phyloP scores from a whole-genome alignment of 371 early-diverging fungal genomes.

The Mucor lusitanicus region DNA sequence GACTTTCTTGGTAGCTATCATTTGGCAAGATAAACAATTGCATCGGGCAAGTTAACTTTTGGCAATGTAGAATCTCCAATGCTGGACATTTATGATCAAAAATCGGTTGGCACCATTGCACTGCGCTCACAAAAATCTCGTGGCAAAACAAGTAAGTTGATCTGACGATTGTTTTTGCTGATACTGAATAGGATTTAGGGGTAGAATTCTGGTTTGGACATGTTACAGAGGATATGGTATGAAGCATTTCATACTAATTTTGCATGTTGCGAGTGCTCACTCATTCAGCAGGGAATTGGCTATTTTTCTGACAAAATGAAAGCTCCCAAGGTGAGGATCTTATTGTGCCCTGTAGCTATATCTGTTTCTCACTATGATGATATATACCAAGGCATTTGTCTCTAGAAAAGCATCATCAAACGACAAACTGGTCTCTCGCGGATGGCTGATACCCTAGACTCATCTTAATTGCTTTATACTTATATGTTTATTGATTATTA shows the following conservation, averaged over 20 bases:
- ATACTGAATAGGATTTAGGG: constrained; percentile 14
- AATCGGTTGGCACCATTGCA: constrained; percentile 54
- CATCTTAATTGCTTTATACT: neutral
- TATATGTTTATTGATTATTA: neutral
- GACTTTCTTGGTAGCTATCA: constrained; percentile 37
- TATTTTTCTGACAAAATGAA: constrained; percentile 42
- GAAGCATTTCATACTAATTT: neutral
- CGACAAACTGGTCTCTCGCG: constrained; percentile 20
- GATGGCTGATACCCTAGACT: constrained; percentile 17
- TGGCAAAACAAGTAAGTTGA: constrained; percentile 3
- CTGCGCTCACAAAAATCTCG: constrained; percentile 28
- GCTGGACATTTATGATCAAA: constrained; percentile 37
- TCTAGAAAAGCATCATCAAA: constrained; percentile 24
- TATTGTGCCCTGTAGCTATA: neutral
- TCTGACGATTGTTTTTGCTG: neutral
- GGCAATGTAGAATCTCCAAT: constrained; percentile 37
- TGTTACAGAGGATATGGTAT: constrained; percentile 63
- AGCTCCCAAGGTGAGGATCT: constrained; percentile 30
- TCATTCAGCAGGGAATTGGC: constrained; percentile 41
- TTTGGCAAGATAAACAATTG: neutral
- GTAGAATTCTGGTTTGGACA: constrained; percentile 61
- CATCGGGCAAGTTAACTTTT: neutral
- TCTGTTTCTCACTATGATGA: neutral
- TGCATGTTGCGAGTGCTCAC: neutral
- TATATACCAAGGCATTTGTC: constrained; percentile 28